Conservation (phyloP, 2,329 filamentous ascomycete genomes). For the Colletotrichum cereale region DNA sequence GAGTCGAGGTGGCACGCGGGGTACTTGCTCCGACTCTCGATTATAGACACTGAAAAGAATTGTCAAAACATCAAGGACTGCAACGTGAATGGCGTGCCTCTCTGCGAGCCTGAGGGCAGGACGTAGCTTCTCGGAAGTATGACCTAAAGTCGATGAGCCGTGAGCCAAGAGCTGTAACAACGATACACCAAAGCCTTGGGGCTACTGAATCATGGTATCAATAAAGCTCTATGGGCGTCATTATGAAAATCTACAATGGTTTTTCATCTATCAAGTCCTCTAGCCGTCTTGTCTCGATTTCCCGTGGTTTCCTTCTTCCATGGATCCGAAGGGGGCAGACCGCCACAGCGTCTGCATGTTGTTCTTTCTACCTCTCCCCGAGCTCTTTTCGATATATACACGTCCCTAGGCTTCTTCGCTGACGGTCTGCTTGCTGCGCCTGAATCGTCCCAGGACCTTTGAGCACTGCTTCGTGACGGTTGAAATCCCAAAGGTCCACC, state of each 20-base stretch:
- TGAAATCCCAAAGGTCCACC: conserved; percentile 74
- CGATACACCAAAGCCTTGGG: not conserved
- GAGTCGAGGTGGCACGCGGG: conserved; percentile 4
- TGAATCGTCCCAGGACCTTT: not conserved
- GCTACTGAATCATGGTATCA: not conserved
- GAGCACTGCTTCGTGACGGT: conserved; percentile 7
- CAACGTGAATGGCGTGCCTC: no score
- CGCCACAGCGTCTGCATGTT: not conserved
- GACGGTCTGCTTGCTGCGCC: not conserved
- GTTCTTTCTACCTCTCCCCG: not conserved
- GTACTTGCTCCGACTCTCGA: conserved; percentile 1
- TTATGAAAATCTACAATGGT: not conserved
- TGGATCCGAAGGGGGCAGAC: not conserved
- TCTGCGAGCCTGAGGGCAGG: no score
- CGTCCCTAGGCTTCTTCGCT: not conserved
- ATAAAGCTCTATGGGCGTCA: not conserved
- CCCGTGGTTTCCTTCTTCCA: not conserved
- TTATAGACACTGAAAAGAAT: not conserved
- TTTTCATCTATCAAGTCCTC: not conserved
- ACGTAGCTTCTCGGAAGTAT: no score
- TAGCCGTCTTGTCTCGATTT: not conserved
- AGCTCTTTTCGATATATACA: no score
- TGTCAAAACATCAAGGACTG: no score
- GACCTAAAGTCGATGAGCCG: not conserved
- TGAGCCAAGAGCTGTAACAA: not conserved